Conservation (phyloP, 352 stramenopile species). For the Aphanomyces cochlioides region DNA sequence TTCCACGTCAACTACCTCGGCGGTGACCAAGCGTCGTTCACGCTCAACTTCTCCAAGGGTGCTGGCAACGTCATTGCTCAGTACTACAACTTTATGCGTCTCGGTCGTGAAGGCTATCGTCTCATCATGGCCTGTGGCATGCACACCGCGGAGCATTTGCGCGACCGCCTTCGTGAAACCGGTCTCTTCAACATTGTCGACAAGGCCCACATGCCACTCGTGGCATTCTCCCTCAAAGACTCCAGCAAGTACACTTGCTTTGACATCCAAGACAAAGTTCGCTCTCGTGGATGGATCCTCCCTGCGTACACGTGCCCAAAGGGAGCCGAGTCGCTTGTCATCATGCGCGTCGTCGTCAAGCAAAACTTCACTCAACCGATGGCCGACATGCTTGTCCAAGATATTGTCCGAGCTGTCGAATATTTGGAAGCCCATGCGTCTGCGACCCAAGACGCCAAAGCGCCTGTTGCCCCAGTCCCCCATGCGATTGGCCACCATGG, state of each 20-base stretch:
- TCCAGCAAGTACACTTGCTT: slow-evolving; percentile 81
- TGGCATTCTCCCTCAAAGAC: slow-evolving; percentile 76
- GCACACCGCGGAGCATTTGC: slow-evolving; percentile 78
- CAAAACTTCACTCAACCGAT: slow-evolving; percentile 88
- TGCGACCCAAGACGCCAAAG: neutral
- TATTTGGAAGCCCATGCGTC: slow-evolving; percentile 43
- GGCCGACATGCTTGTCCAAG: slow-evolving; percentile 82
- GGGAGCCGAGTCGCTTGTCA: slow-evolving; percentile 74
- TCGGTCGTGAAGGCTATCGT: slow-evolving; percentile 87
- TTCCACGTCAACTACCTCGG: slow-evolving; percentile 92
- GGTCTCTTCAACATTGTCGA: slow-evolving; percentile 86
- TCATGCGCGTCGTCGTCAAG: slow-evolving; percentile 90
- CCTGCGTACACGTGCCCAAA: slow-evolving; percentile 86
- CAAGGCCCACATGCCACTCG: slow-evolving; percentile 88
- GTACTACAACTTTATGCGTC: slow-evolving; percentile 92
- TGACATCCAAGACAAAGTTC: slow-evolving; percentile 88
- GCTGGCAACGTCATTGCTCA: slow-evolving; percentile 86
- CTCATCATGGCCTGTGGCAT: slow-evolving; percentile 88
- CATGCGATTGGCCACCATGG: slow-evolving; percentile 40
- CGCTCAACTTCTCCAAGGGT: slow-evolving; percentile 92
- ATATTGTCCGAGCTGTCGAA: slow-evolving; percentile 83
- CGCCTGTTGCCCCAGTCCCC: neutral
- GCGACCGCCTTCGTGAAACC: slow-evolving; percentile 63
- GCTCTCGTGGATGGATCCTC: slow-evolving; percentile 84
- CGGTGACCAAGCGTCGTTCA: slow-evolving; percentile 88